Base-by-base conservation (phyloP, 2,329 filamentous ascomycete species). In the Macrophomina pseudophaseolina region DNA sequence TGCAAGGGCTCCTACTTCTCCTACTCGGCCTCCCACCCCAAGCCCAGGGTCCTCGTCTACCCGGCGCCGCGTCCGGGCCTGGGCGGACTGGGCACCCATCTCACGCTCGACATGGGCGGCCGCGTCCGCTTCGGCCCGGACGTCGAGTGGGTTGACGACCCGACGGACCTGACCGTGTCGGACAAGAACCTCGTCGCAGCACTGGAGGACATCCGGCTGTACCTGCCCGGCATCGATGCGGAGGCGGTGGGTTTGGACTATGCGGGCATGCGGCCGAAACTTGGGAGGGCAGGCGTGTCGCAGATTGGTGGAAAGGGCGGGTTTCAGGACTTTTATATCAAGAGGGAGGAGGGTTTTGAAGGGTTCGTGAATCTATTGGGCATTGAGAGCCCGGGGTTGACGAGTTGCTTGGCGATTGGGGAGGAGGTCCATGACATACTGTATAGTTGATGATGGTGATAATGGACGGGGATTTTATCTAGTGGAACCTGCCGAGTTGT, bases 1-100 rank as follows among this genome's bases (percentile, higher is more conserved):
- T 94, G 94, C 67, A 99, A 99, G 81, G 95, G 95, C 0, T 94
- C 92, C 68, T 99, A 99, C 82, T 98, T 96, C 81, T 91, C 90
- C 35, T 98, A 97, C 81, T 80, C 85, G 0, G 82, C 87, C 1
- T 87, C 89, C 0, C 74, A 75, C 0, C 94, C 93, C 0, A 84
- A 80, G 48, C 88, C 94, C 11, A 82, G 80, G 1, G 92, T 91
- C 0, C 87, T 99, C 28, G 84, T 99, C 60, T 99, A 98, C 75
- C 95, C 95, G 0, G 93, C 91, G 0, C 93, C 94, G 0, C 84
- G 91, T 8, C 91, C 93, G 0, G 94, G 94, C 1, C 87, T 90
- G 28, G 94, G 88, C 62, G 94, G 95, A 0, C 82, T 99, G 0
- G 95, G 95, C 56, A 98, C 95, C 0, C 95, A 99, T 78, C 83